These are phyloP conservation scores for Mucor saturninus DNA, from an alignment of 371 early-diverging fungal genomes.

Conservation along the genomic window DNA sequence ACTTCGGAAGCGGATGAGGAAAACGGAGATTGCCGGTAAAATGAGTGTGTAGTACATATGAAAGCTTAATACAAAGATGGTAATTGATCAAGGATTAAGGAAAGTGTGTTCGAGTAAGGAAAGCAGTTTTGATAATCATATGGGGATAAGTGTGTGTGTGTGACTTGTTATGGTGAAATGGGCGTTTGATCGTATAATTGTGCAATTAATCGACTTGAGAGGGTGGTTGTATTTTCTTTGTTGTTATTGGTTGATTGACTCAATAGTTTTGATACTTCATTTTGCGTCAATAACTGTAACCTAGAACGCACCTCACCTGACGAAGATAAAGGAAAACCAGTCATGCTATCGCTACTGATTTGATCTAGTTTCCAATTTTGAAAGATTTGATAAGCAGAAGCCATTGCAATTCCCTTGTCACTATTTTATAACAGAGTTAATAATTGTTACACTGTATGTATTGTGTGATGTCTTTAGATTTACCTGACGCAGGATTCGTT, in stretches of 20 bases:
- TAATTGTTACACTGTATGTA: no score
- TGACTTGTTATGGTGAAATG: constrained; percentile 34
- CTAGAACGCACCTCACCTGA: constrained; percentile 21
- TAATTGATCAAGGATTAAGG: constrained; percentile 14
- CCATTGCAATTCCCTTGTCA: constrained; percentile 56
- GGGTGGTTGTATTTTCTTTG: constrained; percentile 34
- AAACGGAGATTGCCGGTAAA: constrained; percentile 27
- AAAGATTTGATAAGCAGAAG: constrained; percentile 53
- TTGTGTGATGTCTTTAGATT: not conserved
- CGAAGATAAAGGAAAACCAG: constrained; percentile 15
- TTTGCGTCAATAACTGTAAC: constrained; percentile 29
- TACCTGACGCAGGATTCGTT: constrained; percentile 37
- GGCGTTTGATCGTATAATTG: constrained; percentile 48
- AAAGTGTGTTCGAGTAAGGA: constrained; percentile 18
- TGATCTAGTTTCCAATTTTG: constrained; percentile 48
- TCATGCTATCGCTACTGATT: constrained; percentile 20
- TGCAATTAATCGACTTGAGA: constrained; percentile 41
- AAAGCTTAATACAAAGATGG: constrained; percentile 15
- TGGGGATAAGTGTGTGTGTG: not conserved
- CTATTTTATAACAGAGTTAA: constrained; percentile 19
- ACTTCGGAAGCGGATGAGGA: constrained; percentile 10
- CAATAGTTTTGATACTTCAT: constrained; percentile 27
- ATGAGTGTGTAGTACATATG: constrained; percentile 22
- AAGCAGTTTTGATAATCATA: constrained; percentile 2
- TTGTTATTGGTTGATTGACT: constrained; percentile 32